Base-by-base conservation (phyloP, 2,329 filamentous ascomycete genomes). In the Sclerotinia trifoliorum region DNA sequence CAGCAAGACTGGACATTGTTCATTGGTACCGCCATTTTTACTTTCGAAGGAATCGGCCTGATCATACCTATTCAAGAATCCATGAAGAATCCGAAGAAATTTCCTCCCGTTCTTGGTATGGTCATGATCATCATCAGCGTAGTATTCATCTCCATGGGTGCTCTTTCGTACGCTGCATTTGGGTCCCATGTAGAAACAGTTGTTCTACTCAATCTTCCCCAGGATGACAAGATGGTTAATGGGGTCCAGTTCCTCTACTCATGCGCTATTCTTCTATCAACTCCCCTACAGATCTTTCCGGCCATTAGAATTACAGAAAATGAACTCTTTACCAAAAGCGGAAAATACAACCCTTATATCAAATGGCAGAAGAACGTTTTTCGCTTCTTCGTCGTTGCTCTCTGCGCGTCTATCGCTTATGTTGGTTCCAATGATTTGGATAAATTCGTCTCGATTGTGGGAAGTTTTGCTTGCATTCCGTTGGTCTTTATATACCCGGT, bases 361-460 rank as follows among this genome's bases (percentile, higher is more conserved):
- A 99, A 99, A 83, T 99, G 95, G 95, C 92, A 98, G 84, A 99
- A 99, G 88, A 99, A 99, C 75, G 83, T 90, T 46, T 99, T 97
- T 83, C 90, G 95, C 66, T 99, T 98, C 83, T 89, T 94, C 77
- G 88, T 97, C 71, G 95, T 98, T 63, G 86, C 92, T 75, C 80
- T 95, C 32, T 98, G 95, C 76, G 91, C 94, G 0, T 80, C 88
- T 69, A 90, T 99, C 72, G 94, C 94, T 1, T 99, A 93, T 93
- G 88, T 90, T 56, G 95, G 95, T 70, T 94, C 95, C 3, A 91
- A 93, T 73, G 90, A 98, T 80, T 82, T 99, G 66, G 95, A 99
- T 82, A 98, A 98, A 80, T 99, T 99, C 78, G 96, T 99, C 44
- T 91, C 93, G 29, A 84, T 99, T 51, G 94, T 99, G 26, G 95